Conservation (phyloP, 2,329 filamentous ascomycete genomes). For the Fusarium foetens region DNA sequence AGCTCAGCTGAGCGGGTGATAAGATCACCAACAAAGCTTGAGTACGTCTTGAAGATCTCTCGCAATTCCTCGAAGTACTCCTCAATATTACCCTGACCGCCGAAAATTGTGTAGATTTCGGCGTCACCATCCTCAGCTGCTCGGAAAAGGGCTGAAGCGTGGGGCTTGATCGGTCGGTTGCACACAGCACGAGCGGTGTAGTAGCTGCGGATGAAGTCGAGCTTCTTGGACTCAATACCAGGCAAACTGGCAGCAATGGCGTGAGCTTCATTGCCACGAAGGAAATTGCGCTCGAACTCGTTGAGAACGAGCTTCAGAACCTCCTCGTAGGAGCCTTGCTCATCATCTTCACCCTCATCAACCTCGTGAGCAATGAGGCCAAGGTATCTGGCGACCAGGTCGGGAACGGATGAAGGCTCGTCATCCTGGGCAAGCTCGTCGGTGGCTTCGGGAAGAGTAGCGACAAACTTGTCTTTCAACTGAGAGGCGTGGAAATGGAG, state of each 20-base stretch:
- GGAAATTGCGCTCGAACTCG: slow-evolving; percentile 95
- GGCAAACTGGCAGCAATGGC: slow-evolving; percentile 85
- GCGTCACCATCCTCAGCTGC: slow-evolving; percentile 87
- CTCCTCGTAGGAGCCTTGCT: slow-evolving; percentile 88
- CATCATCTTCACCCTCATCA: slow-evolving; percentile 90
- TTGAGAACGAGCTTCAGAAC: slow-evolving; percentile 92
- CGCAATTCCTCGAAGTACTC: slow-evolving; percentile 99
- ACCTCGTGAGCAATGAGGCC: slow-evolving; percentile 90
- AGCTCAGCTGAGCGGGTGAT: slow-evolving; percentile 84
- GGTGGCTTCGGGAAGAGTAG: slow-evolving; percentile 87
- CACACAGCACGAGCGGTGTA: slow-evolving; percentile 87
- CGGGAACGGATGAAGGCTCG: slow-evolving; percentile 94
- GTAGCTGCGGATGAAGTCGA: slow-evolving; percentile 89
- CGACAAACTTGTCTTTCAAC: slow-evolving; percentile 89
- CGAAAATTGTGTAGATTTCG: slow-evolving; percentile 92
- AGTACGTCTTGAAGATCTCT: slow-evolving; percentile 90
- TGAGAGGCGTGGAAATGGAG: slow-evolving; percentile 97
- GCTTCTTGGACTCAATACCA: slow-evolving; percentile 92
- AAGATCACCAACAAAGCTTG: slow-evolving; percentile 88
- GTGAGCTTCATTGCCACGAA: slow-evolving; percentile 96
- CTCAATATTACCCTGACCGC: slow-evolving; percentile 98
- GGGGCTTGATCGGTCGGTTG: slow-evolving; percentile 86
- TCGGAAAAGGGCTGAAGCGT: slow-evolving; percentile 92
- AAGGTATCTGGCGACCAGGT: slow-evolving; percentile 93
- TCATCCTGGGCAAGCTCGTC: slow-evolving; percentile 98